phyloP scores from a whole-genome alignment of 2,329 filamentous ascomycete species.

The Colletotrichum sp. region DNA sequence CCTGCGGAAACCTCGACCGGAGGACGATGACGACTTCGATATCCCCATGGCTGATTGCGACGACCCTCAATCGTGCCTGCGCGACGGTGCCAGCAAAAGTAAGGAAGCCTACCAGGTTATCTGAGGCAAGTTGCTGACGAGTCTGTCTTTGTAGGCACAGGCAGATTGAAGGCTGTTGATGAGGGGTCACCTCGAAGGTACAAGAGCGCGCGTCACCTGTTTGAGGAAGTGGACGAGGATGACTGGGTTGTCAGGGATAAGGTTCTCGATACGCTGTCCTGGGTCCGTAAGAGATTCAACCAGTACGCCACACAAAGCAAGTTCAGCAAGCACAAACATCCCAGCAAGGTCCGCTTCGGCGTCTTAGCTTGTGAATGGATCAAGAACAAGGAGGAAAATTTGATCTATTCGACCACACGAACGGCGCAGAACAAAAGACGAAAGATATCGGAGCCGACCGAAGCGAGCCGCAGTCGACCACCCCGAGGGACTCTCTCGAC shows the following conservation, averaged over 20 bases:
- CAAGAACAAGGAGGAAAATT: neutral
- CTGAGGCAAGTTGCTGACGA: neutral
- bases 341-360: slow-evolving; percentile 43
- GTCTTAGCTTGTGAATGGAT: slow-evolving; percentile 47
- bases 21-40: neutral
- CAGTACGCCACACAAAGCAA: slow-evolving; percentile 38
- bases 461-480: neutral
- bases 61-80: neutral
- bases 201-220: slow-evolving; percentile 30
- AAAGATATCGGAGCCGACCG: neutral
- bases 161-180: neutral
- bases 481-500: neutral
- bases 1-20: slow-evolving; percentile 28
- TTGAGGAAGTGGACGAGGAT: slow-evolving; percentile 36
- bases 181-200: slow-evolving; percentile 14
- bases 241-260: slow-evolving; percentile 39
- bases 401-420: neutral
- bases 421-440: neutral
- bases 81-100: neutral
- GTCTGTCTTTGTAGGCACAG: neutral
- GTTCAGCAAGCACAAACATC: slow-evolving; percentile 33
- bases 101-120: neutral
- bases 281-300: slow-evolving; percentile 43
- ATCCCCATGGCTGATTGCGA: neutral
- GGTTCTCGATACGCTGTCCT: slow-evolving; percentile 39